These are phyloP conservation scores for Phellinidium pouzarii DNA, from an alignment of 1,284 basidiomycete species.

Conservation along the genomic window DNA sequence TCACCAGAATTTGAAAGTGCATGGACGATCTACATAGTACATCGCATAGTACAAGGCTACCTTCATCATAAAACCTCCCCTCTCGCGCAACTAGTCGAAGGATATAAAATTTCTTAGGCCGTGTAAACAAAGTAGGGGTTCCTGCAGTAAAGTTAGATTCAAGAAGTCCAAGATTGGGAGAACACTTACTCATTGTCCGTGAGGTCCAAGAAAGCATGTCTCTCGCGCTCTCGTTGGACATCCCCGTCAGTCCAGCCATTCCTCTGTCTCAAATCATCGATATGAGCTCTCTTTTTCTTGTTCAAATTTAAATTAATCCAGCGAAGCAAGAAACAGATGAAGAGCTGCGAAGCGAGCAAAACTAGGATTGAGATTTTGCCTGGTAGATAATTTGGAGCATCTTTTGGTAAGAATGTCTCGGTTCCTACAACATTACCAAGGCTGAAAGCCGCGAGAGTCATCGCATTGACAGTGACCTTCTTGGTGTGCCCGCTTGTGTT, in stretches of 20 bases:
- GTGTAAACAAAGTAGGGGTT: slow-evolving; percentile 44
- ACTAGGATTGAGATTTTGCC: slow-evolving; percentile 59
- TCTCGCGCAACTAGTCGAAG: background rate
- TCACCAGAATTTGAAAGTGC: no score
- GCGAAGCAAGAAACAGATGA: slow-evolving; percentile 43
- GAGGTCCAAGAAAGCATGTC: slow-evolving; percentile 55
- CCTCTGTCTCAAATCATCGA: slow-evolving; percentile 39
- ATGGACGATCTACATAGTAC: no score
- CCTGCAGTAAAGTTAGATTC: slow-evolving; percentile 17
- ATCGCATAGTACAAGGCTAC: no score
- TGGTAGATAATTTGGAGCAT: slow-evolving; percentile 50
- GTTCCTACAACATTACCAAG: slow-evolving; percentile 56
- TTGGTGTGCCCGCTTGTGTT: slow-evolving; percentile 65
- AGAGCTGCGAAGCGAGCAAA: slow-evolving; percentile 47
- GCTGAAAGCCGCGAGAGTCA: slow-evolving; percentile 52
- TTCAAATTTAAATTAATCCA: slow-evolving; percentile 54
- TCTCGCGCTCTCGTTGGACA: slow-evolving; percentile 47
- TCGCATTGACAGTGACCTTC: slow-evolving; percentile 57
- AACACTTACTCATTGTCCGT: slow-evolving; percentile 51
- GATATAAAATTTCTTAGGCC: background rate
- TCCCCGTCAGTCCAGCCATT: slow-evolving; percentile 53
- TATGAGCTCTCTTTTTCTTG: slow-evolving; percentile 36
- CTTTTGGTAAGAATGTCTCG: slow-evolving; percentile 56
- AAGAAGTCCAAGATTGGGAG: background rate
- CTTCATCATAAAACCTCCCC: background rate